Conservation (phyloP, 1,284 basidiomycete genomes). For the Cystobasidium pallidum region DNA sequence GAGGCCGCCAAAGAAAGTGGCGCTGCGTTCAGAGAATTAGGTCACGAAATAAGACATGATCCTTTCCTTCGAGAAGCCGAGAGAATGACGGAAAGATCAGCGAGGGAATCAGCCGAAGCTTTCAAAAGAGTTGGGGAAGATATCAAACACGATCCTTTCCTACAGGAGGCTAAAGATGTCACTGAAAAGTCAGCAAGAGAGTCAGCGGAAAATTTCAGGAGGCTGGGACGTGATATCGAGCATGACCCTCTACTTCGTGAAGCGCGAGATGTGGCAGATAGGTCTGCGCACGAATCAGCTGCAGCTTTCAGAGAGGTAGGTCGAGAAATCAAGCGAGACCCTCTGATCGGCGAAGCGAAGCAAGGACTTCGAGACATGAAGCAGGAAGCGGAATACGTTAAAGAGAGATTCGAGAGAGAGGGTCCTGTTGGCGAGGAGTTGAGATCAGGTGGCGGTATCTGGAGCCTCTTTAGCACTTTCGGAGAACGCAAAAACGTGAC, state of each 20-base stretch:
- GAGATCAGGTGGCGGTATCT: constrained; percentile 22
- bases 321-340: constrained; percentile 26
- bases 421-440: constrained; percentile 29
- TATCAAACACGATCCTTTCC: constrained; percentile 32
- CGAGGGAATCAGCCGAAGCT: constrained; percentile 7
- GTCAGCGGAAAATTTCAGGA: constrained; percentile 11
- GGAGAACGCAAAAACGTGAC: constrained; percentile 41
- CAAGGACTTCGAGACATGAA: constrained; percentile 8
- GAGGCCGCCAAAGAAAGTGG: constrained; percentile 11
- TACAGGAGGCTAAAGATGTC: constrained; percentile 15
- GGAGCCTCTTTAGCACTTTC: constrained; percentile 36
- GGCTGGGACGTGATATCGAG: constrained; percentile 21
- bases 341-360: constrained; percentile 9
- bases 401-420: constrained; percentile 18
- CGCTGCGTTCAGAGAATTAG: constrained; percentile 20
- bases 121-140: constrained; percentile 11
- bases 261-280: constrained; percentile 12
- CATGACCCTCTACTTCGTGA: constrained; percentile 19
- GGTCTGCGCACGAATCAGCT: not conserved
- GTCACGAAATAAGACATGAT: constrained; percentile 26
- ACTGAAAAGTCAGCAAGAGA: not conserved
- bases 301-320: constrained; percentile 20
- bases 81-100: constrained; percentile 2
- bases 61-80: constrained; percentile 18
- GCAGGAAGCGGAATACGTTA: constrained; percentile 17